Conservation (phyloP, 768 basidiomycete genomes). For the Tulasnella sp. region DNA sequence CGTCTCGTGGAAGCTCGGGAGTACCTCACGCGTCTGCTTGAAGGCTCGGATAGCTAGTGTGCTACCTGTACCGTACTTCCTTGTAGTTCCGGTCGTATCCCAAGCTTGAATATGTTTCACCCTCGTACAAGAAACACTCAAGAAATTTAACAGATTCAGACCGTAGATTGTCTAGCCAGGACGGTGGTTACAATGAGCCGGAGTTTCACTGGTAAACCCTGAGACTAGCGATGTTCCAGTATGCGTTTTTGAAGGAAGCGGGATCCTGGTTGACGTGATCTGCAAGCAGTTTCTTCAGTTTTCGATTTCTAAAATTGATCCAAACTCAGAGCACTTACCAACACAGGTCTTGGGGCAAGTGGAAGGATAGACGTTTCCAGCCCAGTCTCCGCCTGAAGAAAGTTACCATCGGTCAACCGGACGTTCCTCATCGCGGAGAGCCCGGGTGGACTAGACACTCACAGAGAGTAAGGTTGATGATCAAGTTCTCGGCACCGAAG, state of each 20-base stretch:
- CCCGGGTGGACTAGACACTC: neutral
- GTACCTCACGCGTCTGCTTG: too few species aligned
- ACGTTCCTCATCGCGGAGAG: conserved; percentile 24
- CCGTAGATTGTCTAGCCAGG: neutral
- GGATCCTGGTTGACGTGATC: conserved; percentile 19
- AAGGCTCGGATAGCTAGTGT: too few species aligned
- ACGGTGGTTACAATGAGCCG: neutral
- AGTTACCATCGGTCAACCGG: conserved; percentile 17
- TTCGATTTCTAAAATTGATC: neutral
- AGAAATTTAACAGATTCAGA: neutral
- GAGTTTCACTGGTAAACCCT: conserved; percentile 15
- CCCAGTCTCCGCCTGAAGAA: conserved; percentile 16
- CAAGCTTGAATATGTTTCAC: too few species aligned
- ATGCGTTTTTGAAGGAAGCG: conserved; percentile 17
- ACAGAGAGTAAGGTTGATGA: conserved; percentile 19
- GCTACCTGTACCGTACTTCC: too few species aligned
- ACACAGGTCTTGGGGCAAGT: conserved; percentile 17
- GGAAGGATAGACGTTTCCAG: conserved; percentile 16
- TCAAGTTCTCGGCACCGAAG: conserved; percentile 17
- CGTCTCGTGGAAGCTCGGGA: too few species aligned
- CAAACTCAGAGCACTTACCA: neutral
- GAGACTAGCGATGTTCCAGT: conserved; percentile 18
- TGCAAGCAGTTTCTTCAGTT: neutral
- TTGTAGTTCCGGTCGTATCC: too few species aligned
- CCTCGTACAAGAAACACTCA: neutral